Conservation (phyloP, 2,329 filamentous ascomycete species). For the Arthrobotrys pseudoclavata region DNA sequence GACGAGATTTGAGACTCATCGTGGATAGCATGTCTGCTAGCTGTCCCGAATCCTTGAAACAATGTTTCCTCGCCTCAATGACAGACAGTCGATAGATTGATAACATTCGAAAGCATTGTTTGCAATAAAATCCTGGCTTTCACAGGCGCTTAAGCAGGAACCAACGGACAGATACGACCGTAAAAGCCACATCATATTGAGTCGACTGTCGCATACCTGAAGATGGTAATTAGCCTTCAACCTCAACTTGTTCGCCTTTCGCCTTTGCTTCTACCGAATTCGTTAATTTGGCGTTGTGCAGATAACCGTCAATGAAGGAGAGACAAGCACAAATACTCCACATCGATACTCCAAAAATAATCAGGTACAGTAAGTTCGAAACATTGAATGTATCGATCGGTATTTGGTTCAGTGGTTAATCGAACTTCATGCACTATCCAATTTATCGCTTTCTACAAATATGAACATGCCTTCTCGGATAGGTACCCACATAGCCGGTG, state of each 20-base stretch:
- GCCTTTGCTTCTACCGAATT: slow-evolving; percentile 13
- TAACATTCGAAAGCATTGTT: not conserved
- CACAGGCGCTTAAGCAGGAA: slow-evolving; percentile 1
- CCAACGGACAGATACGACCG: not conserved
- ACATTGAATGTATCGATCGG: slow-evolving; percentile 53
- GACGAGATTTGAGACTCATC: slow-evolving; percentile 31
- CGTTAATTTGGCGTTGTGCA: slow-evolving; percentile 13
- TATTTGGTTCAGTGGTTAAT: slow-evolving; percentile 31
- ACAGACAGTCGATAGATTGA: not conserved
- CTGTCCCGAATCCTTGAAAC: slow-evolving; percentile 21
- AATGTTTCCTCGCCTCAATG: slow-evolving; percentile 20
- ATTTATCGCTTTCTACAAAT: slow-evolving; percentile 16
- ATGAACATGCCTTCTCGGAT: slow-evolving; percentile 20
- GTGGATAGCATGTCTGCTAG: slow-evolving; percentile 1
- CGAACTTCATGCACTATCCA: slow-evolving; percentile 38
- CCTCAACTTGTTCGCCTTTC: not conserved
- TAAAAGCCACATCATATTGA: not conserved
- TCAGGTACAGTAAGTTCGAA: slow-evolving; percentile 52
- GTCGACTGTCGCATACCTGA: not conserved
- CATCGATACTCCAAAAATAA: slow-evolving; percentile 47
- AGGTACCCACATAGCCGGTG: slow-evolving; percentile 42
- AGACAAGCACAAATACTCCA: slow-evolving; percentile 33
- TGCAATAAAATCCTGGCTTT: slow-evolving; percentile 3
- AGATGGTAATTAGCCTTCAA: not conserved
- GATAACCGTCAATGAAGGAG: slow-evolving; percentile 35